Conservation (phyloP, 148 eudicot species). For the Rhododendron griersonianum region DNA sequence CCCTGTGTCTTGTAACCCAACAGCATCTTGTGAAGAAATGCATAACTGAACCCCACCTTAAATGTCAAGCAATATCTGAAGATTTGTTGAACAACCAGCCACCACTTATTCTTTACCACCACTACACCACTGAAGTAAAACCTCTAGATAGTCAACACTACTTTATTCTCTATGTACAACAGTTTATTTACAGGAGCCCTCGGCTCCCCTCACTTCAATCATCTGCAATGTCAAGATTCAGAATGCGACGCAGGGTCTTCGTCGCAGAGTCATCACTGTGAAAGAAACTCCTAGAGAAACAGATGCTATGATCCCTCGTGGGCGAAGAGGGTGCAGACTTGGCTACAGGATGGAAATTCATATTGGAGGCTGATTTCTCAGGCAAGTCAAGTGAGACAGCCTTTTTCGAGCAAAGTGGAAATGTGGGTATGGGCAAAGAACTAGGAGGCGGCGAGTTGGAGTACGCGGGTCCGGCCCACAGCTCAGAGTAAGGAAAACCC, state of each 20-base stretch:
- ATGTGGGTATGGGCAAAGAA: slow-evolving; percentile 85
- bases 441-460: slow-evolving; percentile 93
- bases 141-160: slow-evolving; percentile 16
- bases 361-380: slow-evolving; percentile 31
- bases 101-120: slow-evolving; percentile 26
- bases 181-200: slow-evolving; percentile 38
- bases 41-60: slow-evolving; percentile 5
- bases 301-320: slow-evolving; percentile 30
- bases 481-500: slow-evolving; percentile 44
- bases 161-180: slow-evolving; percentile 45
- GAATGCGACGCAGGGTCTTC: slow-evolving; percentile 78
- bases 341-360: slow-evolving; percentile 44
- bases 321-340: slow-evolving; percentile 99
- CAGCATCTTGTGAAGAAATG: neutral
- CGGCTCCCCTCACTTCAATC: slow-evolving; percentile 37
- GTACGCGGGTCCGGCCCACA: slow-evolving; percentile 91
- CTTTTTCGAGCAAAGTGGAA: slow-evolving; percentile 57
- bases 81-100: slow-evolving; percentile 29
- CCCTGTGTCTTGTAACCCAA: slow-evolving; percentile 24
- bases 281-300: slow-evolving; percentile 29
- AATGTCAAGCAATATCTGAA: neutral
- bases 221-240: slow-evolving; percentile 77
- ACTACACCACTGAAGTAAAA: slow-evolving; percentile 21
- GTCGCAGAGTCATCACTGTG: slow-evolving; percentile 70
- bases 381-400: slow-evolving; percentile 75